phyloP scores from a whole-genome alignment of 108 stramenopile species.

The Cyclotella cryptica region DNA sequence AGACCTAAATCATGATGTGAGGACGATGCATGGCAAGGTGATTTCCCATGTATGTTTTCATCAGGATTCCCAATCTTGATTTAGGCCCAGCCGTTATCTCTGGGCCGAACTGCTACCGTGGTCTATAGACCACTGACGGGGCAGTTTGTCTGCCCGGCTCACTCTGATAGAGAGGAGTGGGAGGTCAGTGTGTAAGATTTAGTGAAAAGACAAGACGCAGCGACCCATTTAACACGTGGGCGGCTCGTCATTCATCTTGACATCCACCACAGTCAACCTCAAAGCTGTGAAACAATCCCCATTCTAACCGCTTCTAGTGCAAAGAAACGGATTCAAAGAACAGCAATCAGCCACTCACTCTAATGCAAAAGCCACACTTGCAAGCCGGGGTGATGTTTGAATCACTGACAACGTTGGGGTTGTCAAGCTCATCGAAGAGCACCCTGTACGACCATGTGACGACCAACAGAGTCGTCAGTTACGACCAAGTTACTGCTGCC shows the following conservation, averaged over 20 bases:
- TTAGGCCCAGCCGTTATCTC: constrained; percentile 43
- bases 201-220: neutral
- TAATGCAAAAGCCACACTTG: constrained; percentile 86
- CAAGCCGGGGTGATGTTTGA: constrained; percentile 63
- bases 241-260: too few relatives aligned
- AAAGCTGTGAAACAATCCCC: too few relatives aligned
- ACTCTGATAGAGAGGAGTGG: constrained; percentile 32
- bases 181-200: neutral
- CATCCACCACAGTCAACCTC: too few relatives aligned
- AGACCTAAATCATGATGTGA: constrained; percentile 19
- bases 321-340: neutral
- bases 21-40: neutral
- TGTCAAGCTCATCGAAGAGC: too few relatives aligned
- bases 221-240: too few relatives aligned
- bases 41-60: too few relatives aligned
- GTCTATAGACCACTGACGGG: constrained; percentile 69
- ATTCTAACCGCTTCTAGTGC: too few relatives aligned
- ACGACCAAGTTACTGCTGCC: too few relatives aligned
- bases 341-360: constrained; percentile 53
- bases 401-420: too few relatives aligned
- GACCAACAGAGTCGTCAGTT: too few relatives aligned
- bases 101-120: constrained; percentile 60
- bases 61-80: constrained; percentile 7
- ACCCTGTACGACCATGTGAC: too few relatives aligned
- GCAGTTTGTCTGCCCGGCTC: constrained; percentile 86